Conservation (phyloP, 148 eudicot genomes). For the Silene uniflora region DNA sequence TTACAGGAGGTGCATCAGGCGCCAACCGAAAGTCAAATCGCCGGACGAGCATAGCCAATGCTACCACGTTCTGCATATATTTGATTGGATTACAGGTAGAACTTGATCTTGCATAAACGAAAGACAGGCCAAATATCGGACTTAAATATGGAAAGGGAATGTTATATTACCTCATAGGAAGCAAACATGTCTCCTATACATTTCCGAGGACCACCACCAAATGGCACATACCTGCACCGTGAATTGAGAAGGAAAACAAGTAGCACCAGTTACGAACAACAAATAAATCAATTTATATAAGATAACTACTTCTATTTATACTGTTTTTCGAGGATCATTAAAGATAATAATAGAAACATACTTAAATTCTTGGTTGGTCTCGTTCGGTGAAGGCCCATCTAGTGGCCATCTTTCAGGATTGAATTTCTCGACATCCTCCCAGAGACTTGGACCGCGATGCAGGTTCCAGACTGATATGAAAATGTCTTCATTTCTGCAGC, state of each 20-base stretch:
- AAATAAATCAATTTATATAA: background rate
- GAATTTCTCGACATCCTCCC: slow-evolving; percentile 90
- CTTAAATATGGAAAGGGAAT: background rate
- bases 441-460: slow-evolving; percentile 73
- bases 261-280: background rate
- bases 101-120: background rate
- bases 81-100: background rate
- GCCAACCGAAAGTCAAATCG: slow-evolving; percentile 86
- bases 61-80: slow-evolving; percentile 69
- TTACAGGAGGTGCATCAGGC: slow-evolving; percentile 90
- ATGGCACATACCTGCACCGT: slow-evolving; percentile 73
- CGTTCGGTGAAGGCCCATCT: slow-evolving; percentile 93
- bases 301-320: background rate
- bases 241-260: background rate
- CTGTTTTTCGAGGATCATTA: background rate
- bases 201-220: slow-evolving; percentile 98
- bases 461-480: slow-evolving; percentile 96
- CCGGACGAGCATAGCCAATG: slow-evolving; percentile 86
- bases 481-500: slow-evolving; percentile 80
- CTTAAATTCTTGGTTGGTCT: slow-evolving; percentile 93
- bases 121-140: background rate
- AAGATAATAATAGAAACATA: slow-evolving; percentile 17
- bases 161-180: slow-evolving; percentile 67
- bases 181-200: slow-evolving; percentile 98
- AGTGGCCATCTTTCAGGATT: slow-evolving; percentile 98